phyloP scores from a whole-genome alignment of 2,329 filamentous ascomycete species.

The Colletotrichum lupini region DNA sequence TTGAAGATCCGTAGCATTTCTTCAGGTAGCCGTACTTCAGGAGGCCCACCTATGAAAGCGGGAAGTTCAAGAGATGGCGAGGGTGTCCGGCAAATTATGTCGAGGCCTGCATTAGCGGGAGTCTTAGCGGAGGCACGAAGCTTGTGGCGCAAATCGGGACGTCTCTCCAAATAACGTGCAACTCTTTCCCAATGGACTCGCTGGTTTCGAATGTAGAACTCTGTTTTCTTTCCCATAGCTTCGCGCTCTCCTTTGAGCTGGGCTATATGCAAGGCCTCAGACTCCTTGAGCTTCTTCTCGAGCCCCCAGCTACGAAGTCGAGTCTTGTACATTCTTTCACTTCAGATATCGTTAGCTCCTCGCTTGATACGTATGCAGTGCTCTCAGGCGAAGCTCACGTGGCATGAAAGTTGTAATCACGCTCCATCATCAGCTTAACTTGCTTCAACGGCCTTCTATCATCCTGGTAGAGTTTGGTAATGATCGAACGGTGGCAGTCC shows the following conservation, averaged over 20 bases:
- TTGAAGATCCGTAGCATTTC: not conserved
- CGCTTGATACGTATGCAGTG: not conserved
- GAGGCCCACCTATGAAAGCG: not conserved
- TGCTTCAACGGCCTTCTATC: constrained; percentile 18
- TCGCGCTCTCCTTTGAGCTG: not conserved
- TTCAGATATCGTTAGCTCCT: not conserved
- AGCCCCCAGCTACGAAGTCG: constrained; percentile 10
- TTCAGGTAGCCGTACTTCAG: not conserved
- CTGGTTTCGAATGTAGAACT: constrained; percentile 14
- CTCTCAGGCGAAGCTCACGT: not conserved
- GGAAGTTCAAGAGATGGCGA: not conserved
- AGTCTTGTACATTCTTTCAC: constrained; percentile 23
- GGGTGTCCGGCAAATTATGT: constrained; percentile 12
- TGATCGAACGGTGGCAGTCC: not conserved
- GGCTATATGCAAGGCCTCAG: constrained; percentile 2
- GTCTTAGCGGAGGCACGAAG: not conserved
- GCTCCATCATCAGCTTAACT: constrained; percentile 20
- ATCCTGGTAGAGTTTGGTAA: not conserved
- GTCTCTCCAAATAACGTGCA: not conserved
- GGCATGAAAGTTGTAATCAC: not conserved
- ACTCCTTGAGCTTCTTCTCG: constrained; percentile 20
- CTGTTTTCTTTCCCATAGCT: not conserved
- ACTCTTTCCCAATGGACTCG: not conserved
- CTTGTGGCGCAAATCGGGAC: constrained; percentile 5
- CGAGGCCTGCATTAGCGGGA: not conserved